Evolutionary conservation across 495 filamentous ascomycete species (phyloP), one percentile per base, ranked within the genome.

Genomic region (Collariella sp.): DNA sequence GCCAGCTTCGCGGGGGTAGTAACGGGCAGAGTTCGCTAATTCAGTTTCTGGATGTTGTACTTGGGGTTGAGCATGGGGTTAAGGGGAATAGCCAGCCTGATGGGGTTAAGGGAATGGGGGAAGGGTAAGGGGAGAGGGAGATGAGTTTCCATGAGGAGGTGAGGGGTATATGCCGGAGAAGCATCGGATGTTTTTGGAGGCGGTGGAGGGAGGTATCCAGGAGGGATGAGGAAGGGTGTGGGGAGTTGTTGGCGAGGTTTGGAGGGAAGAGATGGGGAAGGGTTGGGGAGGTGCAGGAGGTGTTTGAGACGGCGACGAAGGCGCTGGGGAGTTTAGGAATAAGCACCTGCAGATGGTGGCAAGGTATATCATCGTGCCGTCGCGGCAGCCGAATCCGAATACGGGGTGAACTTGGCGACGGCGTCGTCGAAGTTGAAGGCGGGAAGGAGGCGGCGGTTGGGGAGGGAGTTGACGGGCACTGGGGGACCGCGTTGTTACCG

Each of bases 1-100:
- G 85, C 39, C 84, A 94, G 63, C 89, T 87, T 58, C 82, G 86
- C 35, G 93, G 93, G 26, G 94, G 94, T 1, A 94, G 88, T 66
- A 97, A 97, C 62, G 93, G 91, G 0, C 93, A 98, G 70, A 93
- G 87, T 71, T 95, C 89, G 5, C 70, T 97, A 16, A 89, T 98
- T 55, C 91, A 96, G 66, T 93, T 96, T 72, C 88, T 96, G 66
- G 93, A 98, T 63, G 78, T 96, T 38, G 79, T 89, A n/a, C 77
- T 98, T 7, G 90, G 90, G 7, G 76, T 98, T 13, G 87, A 95
- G 59, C 93, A 98, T 66, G 86, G 59, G 80, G 88, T 59, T 73
- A 78, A 60, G 85, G 88, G 68, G 79, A 85, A 62, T 81, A 82
- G 4, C 79, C 85, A 57, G 73, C 87, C 54, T 86, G 91, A 72